A percentile compares a stretch with the other conserved stretches of the same genome.
phyloP scores from a whole-genome alignment of 345 rosid genomes.

The Aquilaria yunnanensis region DNA sequence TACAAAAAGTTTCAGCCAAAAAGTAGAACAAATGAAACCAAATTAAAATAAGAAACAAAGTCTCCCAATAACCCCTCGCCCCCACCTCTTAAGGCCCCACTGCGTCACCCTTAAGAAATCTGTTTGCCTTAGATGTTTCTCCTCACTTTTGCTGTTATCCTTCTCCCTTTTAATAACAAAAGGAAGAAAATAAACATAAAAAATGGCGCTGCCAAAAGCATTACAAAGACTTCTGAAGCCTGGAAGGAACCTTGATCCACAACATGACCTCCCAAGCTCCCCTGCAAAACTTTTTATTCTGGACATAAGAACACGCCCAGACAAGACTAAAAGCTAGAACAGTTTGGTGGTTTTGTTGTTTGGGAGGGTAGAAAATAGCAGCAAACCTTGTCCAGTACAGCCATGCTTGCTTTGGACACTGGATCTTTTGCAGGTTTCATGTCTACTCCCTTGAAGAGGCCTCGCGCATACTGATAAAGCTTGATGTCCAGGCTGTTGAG shows the following conservation, averaged over 20 bases:
- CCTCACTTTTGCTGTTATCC: slow-evolving; percentile 68
- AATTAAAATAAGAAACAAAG: no score
- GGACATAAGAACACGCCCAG: background rate
- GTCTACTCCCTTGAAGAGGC: slow-evolving; percentile 59
- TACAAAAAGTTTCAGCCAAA: no score
- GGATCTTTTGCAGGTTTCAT: slow-evolving; percentile 17
- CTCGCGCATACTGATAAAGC: slow-evolving; percentile 72
- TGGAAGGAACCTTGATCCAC: slow-evolving; percentile 22
- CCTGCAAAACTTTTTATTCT: slow-evolving; percentile 29
- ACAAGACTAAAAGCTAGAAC: no score
- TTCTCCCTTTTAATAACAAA: slow-evolving; percentile 55
- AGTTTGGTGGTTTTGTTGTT: no score
- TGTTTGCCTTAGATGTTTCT: background rate
- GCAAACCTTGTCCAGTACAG: background rate
- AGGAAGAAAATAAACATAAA: slow-evolving; percentile 31
- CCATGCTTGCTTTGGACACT: slow-evolving; percentile 21
- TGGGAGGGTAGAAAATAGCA: background rate
- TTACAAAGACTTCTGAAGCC: slow-evolving; percentile 30
- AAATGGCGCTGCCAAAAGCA: slow-evolving; percentile 25
- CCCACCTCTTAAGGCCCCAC: no score
- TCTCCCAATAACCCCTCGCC: no score
- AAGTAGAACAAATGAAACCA: no score
- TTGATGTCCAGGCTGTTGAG: slow-evolving; percentile 73
- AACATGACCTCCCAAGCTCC: slow-evolving; percentile 28
- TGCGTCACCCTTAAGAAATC: no score